A percentile compares a stretch with the other conserved stretches of the same genome.
These are phyloP conservation scores for Sungouiozyma intestinalis DNA, from an alignment of 805 yeast species.

Conservation along the genomic window DNA sequence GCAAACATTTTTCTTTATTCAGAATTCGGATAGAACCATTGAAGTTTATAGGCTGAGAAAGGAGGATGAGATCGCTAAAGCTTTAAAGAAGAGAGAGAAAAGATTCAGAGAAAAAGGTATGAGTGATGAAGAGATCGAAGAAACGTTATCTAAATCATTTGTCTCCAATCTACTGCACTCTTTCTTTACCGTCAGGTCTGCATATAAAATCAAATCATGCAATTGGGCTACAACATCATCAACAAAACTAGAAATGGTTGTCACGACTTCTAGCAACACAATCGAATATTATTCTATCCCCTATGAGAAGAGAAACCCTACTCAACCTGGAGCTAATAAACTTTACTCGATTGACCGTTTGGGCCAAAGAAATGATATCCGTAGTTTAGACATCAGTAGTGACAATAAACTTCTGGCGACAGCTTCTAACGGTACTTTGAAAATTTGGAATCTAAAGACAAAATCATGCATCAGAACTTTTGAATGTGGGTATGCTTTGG, in stretches of 20 bases:
- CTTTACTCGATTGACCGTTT: conserved; percentile 53
- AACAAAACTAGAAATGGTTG: conserved; percentile 47
- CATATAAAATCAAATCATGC: conserved; percentile 51
- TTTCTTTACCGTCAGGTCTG: conserved; percentile 54
- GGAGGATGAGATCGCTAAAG: conserved; percentile 68
- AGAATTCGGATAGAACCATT: conserved; percentile 69
- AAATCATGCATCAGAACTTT: conserved; percentile 74
- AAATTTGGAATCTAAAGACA: conserved; percentile 77
- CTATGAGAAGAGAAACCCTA: conserved; percentile 42
- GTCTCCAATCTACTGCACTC: conserved; percentile 56
- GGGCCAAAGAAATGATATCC: conserved; percentile 86
- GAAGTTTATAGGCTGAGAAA: conserved; percentile 74
- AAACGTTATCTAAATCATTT: conserved; percentile 37
- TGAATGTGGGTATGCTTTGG: conserved; percentile 78
- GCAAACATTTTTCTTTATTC: conserved; percentile 45
- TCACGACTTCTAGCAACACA: conserved; percentile 63
- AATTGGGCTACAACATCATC: conserved; percentile 47
- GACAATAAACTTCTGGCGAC: conserved; percentile 77
- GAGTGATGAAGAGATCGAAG: conserved; percentile 46
- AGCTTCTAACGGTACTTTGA: conserved; percentile 82
- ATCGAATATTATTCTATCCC: conserved; percentile 61
- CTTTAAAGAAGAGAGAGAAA: conserved; percentile 64
- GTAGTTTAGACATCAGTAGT: conserved; percentile 72
- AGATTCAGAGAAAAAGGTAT: conserved; percentile 66
- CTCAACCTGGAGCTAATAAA: conserved; percentile 33